Base-by-base conservation (phyloP, 306 rosid genomes). In the Alnus rubra region DNA sequence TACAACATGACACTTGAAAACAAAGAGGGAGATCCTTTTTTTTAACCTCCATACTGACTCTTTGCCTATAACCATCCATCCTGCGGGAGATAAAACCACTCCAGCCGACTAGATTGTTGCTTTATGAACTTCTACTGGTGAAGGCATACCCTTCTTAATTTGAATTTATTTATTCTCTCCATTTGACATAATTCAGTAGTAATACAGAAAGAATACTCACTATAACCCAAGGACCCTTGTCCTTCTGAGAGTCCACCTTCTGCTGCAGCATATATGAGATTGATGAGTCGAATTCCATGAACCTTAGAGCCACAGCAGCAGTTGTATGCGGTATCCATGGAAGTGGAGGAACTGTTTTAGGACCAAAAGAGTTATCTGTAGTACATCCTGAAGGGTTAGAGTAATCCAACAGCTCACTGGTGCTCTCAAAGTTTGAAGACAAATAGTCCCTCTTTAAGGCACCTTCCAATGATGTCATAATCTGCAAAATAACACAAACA, bases 291-390 rank as follows among this genome's bases (percentile, higher is more conserved):
- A 90, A 92, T 78, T 92, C 93, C 92, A 92, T 58, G 76, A 90
- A 88, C 86, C 97, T 90, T 44, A 90, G 81, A 53, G 89, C 88
- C 74, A 88, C 90, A 62, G 95, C 94, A 82, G 93, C 88, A 13
- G 92, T 87, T 67, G 95, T 92, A 64, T 14, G 83, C 14, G 97
- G 93, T 74, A 90, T 72, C 97, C 97, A 92, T 49, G 97, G 92
- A 74, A 92, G 92, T 15, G 86, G 64, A 65, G 84, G 87, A 49
- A 77, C 83, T 37, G 79, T 82, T 76, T 82, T 84, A 67, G 71
- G 79, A 75, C 49, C 47, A 31, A 68, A 37, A 72, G 76, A 78
- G 82, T 75, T 68, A 64, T 64, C 53, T 78, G 72, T 70, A 45
- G 47, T 74, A 70, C 63, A 74, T 83, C 79, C 83, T 69, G 77